Base-by-base conservation (phyloP, 2,329 filamentous ascomycete species). In the Septoria petroselini region DNA sequence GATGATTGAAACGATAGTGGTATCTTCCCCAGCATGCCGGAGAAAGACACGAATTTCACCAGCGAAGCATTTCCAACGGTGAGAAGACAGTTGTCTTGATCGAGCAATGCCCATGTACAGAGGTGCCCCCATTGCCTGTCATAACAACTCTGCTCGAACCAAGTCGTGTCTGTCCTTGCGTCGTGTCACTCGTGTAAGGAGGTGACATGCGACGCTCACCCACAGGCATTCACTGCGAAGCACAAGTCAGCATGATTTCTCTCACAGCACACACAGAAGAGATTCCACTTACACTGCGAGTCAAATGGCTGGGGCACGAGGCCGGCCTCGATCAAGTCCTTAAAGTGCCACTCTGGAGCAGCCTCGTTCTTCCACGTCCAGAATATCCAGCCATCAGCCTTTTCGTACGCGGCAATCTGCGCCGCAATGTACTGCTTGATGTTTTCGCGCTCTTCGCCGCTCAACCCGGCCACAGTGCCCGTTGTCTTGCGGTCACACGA, bases 361-460 rank as follows among this genome's bases (percentile, higher is more conserved):
- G 67, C 67, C 59, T 76, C 73, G 1, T 72, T 76, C 67, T 75
- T 75, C 73, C 73, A 76, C 3, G 70, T 73, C 74, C 74, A 76
- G 62, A 74, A 76, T 57, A 76, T 72, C 73, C 73, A 76, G 1
- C 73, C 73, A 2, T 56, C 65, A 3, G 71, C 72, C 65, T 72
- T 73, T 64, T 76, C 74, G 47, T 67, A 76, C 1, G 70, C 73
- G 30, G 72, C 69, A 3, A 76, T 68, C 58, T 76, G 73, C 7
- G 73, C 73, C 55, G 71, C 68, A 57, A 76, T 74, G 58, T 71
- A 76, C 23, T 64, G 63, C 15, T 68, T 62, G 45, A 75, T 68
- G 62, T 75, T 71, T 45, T 61, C 58, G 61, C 71, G 70, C 61
- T 76, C 71, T 14, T 62, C 70, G 5, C 60, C 53, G 12, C 70